phyloP scores from a whole-genome alignment of 306 rosid genomes.

The Vigna mungo region DNA sequence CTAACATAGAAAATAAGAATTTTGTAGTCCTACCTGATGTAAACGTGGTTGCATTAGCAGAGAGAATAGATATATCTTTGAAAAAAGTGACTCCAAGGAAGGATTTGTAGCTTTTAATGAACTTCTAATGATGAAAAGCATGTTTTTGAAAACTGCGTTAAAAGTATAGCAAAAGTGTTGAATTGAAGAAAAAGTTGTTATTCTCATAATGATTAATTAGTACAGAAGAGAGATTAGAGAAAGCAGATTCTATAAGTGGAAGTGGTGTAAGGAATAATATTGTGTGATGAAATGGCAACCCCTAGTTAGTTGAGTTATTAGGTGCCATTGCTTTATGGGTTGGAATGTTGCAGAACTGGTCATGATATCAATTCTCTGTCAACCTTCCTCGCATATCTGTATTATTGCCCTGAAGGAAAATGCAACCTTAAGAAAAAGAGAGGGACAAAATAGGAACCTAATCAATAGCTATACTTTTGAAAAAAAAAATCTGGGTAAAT shows the following conservation, averaged over 20 bases:
- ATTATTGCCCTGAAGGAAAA: too few relatives aligned
- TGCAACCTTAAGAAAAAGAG: not conserved
- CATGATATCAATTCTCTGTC: not conserved
- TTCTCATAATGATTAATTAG: slow-evolving; percentile 5
- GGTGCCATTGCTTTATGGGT: slow-evolving; percentile 50
- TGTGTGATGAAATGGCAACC: slow-evolving; percentile 27
- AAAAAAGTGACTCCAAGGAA: too few relatives aligned
- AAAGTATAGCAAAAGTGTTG: too few relatives aligned
- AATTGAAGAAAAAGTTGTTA: not conserved
- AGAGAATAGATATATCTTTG: too few relatives aligned
- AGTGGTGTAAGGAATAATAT: slow-evolving; percentile 40
- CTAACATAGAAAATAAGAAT: too few relatives aligned
- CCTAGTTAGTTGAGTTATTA: slow-evolving; percentile 3
- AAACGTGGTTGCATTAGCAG: too few relatives aligned
- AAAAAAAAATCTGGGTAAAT: slow-evolving; percentile 44
- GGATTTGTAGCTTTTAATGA: too few relatives aligned
- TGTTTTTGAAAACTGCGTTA: too few relatives aligned
- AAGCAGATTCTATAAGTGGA: slow-evolving; percentile 3
- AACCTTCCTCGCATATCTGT: too few relatives aligned
- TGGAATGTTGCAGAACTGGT: slow-evolving; percentile 37
- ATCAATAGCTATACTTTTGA: slow-evolving; percentile 37
- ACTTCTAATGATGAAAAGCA: too few relatives aligned
- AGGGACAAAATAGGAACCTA: not conserved
- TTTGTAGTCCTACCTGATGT: too few relatives aligned
- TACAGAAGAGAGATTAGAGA: not conserved